Evolutionary conservation across 1,284 basidiomycete genomes (phyloP).

Genomic region (Cerrena zonata): DNA sequence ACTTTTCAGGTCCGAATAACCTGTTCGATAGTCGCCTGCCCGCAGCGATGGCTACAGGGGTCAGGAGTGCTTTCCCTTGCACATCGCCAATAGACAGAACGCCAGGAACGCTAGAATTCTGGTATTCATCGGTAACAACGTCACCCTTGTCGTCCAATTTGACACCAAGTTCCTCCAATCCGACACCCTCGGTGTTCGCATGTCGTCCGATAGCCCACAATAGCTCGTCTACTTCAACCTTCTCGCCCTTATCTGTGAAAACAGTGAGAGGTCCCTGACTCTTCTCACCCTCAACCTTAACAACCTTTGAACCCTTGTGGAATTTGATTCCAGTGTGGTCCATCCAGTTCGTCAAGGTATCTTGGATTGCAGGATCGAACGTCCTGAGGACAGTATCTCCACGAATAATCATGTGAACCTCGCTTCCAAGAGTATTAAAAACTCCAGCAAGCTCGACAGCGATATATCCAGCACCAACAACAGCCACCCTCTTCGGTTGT

Average conservation of each 20-base stretch:
- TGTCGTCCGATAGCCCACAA: slow-evolving; percentile 94
- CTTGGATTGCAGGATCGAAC: slow-evolving; percentile 86
- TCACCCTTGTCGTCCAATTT: slow-evolving; percentile 75
- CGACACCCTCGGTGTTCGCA: slow-evolving; percentile 74
- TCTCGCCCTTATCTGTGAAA: slow-evolving; percentile 64
- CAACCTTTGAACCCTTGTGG: slow-evolving; percentile 75
- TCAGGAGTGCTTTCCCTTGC: slow-evolving; percentile 85
- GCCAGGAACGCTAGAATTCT: slow-evolving; percentile 70
- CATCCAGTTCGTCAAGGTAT: slow-evolving; percentile 91
- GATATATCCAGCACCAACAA: slow-evolving; percentile 96
- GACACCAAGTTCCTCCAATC: slow-evolving; percentile 75
- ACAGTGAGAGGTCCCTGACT: slow-evolving; percentile 63
- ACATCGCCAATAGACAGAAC: slow-evolving; percentile 90
- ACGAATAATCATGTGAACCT: slow-evolving; percentile 90
- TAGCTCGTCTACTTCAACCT: slow-evolving; percentile 80
- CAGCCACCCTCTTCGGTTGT: slow-evolving; percentile 88
- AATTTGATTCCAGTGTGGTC: slow-evolving; percentile 85
- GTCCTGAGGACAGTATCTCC: slow-evolving; percentile 85
- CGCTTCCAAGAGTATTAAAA: slow-evolving; percentile 79
- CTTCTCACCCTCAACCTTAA: slow-evolving; percentile 70
- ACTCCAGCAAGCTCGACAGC: slow-evolving; percentile 92
- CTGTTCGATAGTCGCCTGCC: slow-evolving; percentile 85
- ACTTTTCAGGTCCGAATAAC: slow-evolving; percentile 81
- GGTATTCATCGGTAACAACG: slow-evolving; percentile 86
- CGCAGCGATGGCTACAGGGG: slow-evolving; percentile 98